Evolutionary conservation across 345 rosid species (phyloP).

Genomic region (Gossypium ekmanianum): DNA sequence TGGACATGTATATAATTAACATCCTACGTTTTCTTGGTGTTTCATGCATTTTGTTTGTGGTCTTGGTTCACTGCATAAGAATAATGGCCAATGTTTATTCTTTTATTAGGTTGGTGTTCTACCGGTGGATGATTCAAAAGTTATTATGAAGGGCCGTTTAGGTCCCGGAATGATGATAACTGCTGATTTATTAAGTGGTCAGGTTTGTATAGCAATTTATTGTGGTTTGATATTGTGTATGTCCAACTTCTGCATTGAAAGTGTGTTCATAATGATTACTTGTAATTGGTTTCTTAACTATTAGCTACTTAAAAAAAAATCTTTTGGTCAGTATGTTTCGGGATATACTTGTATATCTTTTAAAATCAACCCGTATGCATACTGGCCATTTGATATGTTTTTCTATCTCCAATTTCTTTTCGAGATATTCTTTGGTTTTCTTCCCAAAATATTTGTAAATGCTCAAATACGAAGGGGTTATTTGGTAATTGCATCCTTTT

Average conservation of each 20-base stretch:
- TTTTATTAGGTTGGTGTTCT: slow-evolving; percentile 83
- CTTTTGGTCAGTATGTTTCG: background rate
- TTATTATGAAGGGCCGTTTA: slow-evolving; percentile 86
- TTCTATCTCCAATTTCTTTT: background rate
- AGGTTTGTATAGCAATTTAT: slow-evolving; percentile 52
- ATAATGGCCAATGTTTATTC: background rate
- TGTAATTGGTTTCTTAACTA: background rate
- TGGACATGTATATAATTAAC: background rate
- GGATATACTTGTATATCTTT: background rate
- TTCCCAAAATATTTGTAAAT: background rate
- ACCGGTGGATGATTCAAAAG: slow-evolving; percentile 92
- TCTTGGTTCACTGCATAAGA: background rate
- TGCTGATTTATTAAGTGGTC: slow-evolving; percentile 79
- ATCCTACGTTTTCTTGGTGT: background rate
- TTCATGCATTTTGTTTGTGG: background rate
- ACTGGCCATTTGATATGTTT: background rate
- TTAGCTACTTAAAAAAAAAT: background rate
- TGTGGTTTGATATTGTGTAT: background rate
- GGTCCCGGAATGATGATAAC: slow-evolving; percentile 99
- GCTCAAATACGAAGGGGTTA: background rate
- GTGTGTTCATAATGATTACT: background rate
- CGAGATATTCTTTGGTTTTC: slow-evolving; percentile 2
- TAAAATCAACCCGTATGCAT: background rate
- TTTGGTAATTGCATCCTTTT: background rate
- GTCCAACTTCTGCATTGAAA: background rate